Conservation (phyloP, 768 basidiomycete species). For the Termitomyces titanicus region DNA sequence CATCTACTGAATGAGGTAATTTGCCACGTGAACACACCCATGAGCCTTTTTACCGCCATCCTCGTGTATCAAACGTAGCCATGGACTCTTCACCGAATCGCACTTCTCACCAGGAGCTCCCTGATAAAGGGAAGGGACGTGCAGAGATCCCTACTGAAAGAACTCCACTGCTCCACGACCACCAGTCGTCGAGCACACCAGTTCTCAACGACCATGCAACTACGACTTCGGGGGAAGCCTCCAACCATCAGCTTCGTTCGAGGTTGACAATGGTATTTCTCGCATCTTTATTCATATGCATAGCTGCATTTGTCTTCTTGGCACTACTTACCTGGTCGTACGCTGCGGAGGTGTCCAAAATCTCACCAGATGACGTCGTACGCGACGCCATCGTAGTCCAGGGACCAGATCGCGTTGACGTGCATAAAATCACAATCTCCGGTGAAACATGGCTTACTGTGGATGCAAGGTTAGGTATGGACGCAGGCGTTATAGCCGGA, state of each 20-base stretch:
- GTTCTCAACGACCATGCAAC: slow-evolving; percentile 9
- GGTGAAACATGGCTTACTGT: slow-evolving; percentile 61
- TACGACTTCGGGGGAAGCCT: slow-evolving; percentile 13
- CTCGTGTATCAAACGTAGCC: slow-evolving; percentile 41
- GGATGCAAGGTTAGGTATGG: slow-evolving; percentile 57
- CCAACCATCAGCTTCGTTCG: slow-evolving; percentile 30
- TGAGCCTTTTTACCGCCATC: background rate
- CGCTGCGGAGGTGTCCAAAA: slow-evolving; percentile 47
- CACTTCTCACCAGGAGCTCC: slow-evolving; percentile 3
- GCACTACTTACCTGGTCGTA: slow-evolving; percentile 65
- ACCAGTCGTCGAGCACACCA: slow-evolving; percentile 27
- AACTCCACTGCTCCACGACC: slow-evolving; percentile 49
- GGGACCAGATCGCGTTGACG: slow-evolving; percentile 59
- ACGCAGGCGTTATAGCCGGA: slow-evolving; percentile 59
- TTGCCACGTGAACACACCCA: background rate
- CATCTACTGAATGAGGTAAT: no score
- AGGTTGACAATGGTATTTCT: slow-evolving; percentile 51
- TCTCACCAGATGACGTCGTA: slow-evolving; percentile 58
- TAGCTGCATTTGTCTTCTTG: slow-evolving; percentile 39
- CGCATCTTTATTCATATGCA: slow-evolving; percentile 47
- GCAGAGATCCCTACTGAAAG: slow-evolving; percentile 45
- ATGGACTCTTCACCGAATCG: slow-evolving; percentile 13
- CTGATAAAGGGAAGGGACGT: slow-evolving; percentile 55
- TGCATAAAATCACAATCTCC: slow-evolving; percentile 56
- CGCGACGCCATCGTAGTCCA: slow-evolving; percentile 49